These are phyloP conservation scores for Adansonia rubrostipa DNA, from an alignment of 441 rosid genomes.

Conservation along the genomic window DNA sequence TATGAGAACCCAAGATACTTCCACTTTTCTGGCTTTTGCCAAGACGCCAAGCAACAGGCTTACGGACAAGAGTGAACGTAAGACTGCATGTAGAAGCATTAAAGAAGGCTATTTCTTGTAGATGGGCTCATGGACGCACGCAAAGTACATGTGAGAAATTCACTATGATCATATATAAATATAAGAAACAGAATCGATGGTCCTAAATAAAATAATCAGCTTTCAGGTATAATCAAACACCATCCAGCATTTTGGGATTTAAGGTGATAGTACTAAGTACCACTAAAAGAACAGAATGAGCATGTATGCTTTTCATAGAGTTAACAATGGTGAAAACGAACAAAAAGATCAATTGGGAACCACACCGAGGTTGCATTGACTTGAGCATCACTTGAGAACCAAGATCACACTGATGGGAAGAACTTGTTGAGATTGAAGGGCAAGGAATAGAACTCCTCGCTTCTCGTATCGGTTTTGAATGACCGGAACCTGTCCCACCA, in stretches of 20 bases:
- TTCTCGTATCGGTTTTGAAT: conserved; percentile 60
- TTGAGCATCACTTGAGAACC: conserved; percentile 14
- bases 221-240: not conserved
- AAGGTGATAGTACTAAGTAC: not conserved
- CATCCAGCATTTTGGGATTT: not conserved
- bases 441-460: conserved; percentile 69
- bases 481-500: conserved; percentile 78
- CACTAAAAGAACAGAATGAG: not conserved
- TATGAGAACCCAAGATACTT: no score
- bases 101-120: no score
- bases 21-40: no score
- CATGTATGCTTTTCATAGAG: not conserved
- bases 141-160: no score
- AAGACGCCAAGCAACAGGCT: no score
- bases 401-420: conserved; percentile 63
- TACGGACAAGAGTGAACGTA: no score
- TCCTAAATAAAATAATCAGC: no score
- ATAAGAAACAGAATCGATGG: no score
- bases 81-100: no score
- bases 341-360: not conserved
- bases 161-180: no score
- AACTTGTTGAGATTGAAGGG: conserved; percentile 75
- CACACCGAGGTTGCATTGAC: no score
- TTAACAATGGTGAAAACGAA: not conserved
- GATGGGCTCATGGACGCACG: no score